Evolutionary conservation across 352 stramenopile species (phyloP).

Genomic region (Phytophthora pistaciae): DNA sequence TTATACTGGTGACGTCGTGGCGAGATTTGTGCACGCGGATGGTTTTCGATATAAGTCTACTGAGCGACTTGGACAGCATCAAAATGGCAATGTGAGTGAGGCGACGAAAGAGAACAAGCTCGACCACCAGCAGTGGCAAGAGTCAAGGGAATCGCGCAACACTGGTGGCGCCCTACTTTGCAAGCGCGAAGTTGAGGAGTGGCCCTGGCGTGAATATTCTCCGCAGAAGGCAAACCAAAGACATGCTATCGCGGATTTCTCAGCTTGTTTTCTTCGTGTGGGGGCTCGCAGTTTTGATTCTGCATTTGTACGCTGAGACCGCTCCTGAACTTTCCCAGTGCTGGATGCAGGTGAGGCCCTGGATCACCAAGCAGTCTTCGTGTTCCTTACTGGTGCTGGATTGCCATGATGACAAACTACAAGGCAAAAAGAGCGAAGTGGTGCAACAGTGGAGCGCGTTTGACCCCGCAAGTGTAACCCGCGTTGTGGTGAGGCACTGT

Average conservation of each 20-base stretch:
- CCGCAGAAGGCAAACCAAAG: not conserved
- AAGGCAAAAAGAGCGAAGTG: constrained; percentile 14
- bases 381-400: constrained; percentile 31
- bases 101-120: not conserved
- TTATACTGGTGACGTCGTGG: constrained; percentile 39
- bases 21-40: constrained; percentile 23
- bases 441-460: constrained; percentile 13
- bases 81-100: constrained; percentile 17
- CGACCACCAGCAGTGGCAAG: not conserved
- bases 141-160: not conserved
- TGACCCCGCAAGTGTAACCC: constrained; percentile 17
- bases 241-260: constrained; percentile 2
- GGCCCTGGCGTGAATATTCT: constrained; percentile 8
- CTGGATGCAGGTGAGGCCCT: constrained; percentile 29
- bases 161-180: constrained; percentile 7
- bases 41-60: constrained; percentile 26
- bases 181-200: not conserved
- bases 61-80: constrained; percentile 29
- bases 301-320: constrained; percentile 28
- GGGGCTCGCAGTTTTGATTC: constrained; percentile 21
- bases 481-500: constrained; percentile 22
- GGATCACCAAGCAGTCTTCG: constrained; percentile 15
- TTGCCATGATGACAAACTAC: constrained; percentile 14
- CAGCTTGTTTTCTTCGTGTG: constrained; percentile 31
- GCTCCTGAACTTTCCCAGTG: constrained; percentile 24